Conservation (phyloP, 2,329 filamentous ascomycete species). For the Cercospora canescens region DNA sequence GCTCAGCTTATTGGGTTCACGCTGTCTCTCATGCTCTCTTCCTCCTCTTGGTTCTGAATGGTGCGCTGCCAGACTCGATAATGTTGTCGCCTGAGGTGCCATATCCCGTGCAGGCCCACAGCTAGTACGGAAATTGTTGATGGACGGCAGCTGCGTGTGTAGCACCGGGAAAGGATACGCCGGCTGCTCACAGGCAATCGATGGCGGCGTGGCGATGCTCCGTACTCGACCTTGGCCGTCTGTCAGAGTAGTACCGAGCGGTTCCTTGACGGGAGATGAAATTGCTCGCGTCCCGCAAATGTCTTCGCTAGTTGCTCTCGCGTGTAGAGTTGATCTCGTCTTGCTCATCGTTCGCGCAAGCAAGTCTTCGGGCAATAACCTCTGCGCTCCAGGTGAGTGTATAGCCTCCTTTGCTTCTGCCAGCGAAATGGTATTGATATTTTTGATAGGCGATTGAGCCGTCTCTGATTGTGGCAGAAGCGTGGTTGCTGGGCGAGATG, state of each 20-base stretch:
- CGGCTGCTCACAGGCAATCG: neutral
- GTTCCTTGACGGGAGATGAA: neutral
- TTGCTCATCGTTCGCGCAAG: conserved; percentile 26
- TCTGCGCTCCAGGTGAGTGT: conserved; percentile 30
- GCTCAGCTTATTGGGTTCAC: conserved; percentile 12
- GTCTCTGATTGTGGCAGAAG: conserved; percentile 9
- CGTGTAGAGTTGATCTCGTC: conserved; percentile 22
- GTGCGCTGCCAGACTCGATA: neutral
- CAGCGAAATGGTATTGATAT: conserved; percentile 29
- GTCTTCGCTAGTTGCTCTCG: conserved; percentile 18
- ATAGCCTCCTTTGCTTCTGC: conserved; percentile 29
- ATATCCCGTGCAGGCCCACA: conserved; percentile 19
- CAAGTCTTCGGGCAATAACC: conserved; percentile 35
- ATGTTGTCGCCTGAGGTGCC: conserved; percentile 5
- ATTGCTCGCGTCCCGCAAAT: conserved; percentile 9
- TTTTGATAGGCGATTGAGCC: conserved; percentile 7
- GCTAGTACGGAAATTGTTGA: conserved; percentile 22
- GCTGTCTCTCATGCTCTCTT: conserved; percentile 19
- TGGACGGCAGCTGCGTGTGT: neutral
- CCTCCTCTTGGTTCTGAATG: neutral
- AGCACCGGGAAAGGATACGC: neutral
- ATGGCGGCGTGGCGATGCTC: conserved; percentile 13
- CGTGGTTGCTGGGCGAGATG: conserved; percentile 14
- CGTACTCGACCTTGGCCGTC: conserved; percentile 24
- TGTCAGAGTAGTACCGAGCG: conserved; percentile 13